A percentile compares a stretch with the other conserved stretches of the same genome.
Conservation (phyloP, 169 alveolate genomes). For the Eimeria tenella region DNA sequence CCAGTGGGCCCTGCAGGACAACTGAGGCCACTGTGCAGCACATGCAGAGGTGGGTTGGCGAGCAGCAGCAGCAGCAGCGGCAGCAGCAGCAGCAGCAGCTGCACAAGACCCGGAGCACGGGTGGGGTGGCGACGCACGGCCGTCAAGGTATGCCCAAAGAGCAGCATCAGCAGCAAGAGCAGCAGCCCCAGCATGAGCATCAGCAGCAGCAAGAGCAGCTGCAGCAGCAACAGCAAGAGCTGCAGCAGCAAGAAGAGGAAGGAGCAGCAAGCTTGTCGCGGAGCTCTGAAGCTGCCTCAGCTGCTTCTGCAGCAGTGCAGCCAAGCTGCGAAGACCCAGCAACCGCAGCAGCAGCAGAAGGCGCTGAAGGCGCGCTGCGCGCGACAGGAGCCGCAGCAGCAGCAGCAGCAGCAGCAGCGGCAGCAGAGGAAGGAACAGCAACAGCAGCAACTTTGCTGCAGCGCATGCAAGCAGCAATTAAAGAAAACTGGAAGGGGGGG, state of each 20-base stretch:
- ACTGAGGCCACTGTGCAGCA: slow-evolving; percentile 26
- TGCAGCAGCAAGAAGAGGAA: slow-evolving; percentile 31
- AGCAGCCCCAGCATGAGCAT: background rate
- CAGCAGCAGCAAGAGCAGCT: background rate
- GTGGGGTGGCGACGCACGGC: background rate
- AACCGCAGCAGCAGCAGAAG: slow-evolving; percentile 23
- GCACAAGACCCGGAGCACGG: background rate
- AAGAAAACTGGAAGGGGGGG: background rate
- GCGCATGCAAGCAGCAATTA: slow-evolving; percentile 44
- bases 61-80: background rate
- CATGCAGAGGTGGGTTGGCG: background rate
- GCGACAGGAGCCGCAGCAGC: background rate
- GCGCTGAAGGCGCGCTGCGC: background rate
- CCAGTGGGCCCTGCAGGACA: background rate
- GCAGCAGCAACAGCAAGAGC: slow-evolving; percentile 13
- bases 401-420: slow-evolving; percentile 32
- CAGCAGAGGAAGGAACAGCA: background rate
- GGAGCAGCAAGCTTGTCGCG: background rate
- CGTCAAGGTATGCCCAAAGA: background rate
- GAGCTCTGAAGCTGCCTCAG: background rate
- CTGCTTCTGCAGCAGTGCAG: background rate
- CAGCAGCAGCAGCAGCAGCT: background rate
- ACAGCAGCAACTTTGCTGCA: slow-evolving; percentile 14
- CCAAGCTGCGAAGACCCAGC: slow-evolving; percentile 35
- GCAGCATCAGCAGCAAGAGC: background rate